Evolutionary conservation across 768 basidiomycete species (phyloP).

Genomic region (Xerocomus brunneocitrinus): DNA sequence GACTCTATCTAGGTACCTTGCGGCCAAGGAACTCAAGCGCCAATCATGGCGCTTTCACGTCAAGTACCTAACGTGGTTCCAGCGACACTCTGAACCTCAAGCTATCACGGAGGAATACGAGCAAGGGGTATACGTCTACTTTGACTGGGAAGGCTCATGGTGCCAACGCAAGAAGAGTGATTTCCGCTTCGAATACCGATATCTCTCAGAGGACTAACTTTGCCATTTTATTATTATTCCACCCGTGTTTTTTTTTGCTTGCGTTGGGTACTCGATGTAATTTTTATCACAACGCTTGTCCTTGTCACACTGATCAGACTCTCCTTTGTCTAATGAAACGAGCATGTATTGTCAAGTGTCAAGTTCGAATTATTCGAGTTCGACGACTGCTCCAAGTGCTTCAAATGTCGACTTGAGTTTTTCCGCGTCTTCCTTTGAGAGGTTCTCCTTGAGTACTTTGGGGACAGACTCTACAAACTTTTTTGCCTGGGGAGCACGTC

Average conservation of each 20-base stretch:
- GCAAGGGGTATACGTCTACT: slow-evolving; percentile 98
- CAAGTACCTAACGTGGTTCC: slow-evolving; percentile 99
- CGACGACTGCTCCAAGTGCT: slow-evolving; percentile 81
- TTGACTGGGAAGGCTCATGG: slow-evolving; percentile 99
- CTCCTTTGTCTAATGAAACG: slow-evolving; percentile 14
- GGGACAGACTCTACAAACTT: slow-evolving; percentile 97
- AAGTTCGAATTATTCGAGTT: slow-evolving; percentile 60
- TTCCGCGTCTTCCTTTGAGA: slow-evolving; percentile 96
- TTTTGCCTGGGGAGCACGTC: slow-evolving; percentile 67
- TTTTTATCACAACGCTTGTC: slow-evolving; percentile 20
- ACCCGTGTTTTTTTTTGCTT: slow-evolving; percentile 5
- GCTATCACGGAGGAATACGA: slow-evolving; percentile 99
- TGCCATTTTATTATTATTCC: neutral
- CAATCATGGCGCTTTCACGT: slow-evolving; percentile 99
- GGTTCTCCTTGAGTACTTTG: slow-evolving; percentile 88
- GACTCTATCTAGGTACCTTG: slow-evolving; percentile 63
- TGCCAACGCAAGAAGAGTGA: slow-evolving; percentile 97
- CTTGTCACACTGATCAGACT: slow-evolving; percentile 5
- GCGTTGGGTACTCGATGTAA: slow-evolving; percentile 22
- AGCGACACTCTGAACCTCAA: slow-evolving; percentile 94
- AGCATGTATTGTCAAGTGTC: slow-evolving; percentile 10
- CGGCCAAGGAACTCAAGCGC: slow-evolving; percentile 93
- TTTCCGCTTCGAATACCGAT: slow-evolving; percentile 95
- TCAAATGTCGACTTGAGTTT: slow-evolving; percentile 91
- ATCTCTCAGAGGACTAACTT: slow-evolving; percentile 73